phyloP scores from a whole-genome alignment of 257 asterid genomes.

The Solanum okadae region DNA sequence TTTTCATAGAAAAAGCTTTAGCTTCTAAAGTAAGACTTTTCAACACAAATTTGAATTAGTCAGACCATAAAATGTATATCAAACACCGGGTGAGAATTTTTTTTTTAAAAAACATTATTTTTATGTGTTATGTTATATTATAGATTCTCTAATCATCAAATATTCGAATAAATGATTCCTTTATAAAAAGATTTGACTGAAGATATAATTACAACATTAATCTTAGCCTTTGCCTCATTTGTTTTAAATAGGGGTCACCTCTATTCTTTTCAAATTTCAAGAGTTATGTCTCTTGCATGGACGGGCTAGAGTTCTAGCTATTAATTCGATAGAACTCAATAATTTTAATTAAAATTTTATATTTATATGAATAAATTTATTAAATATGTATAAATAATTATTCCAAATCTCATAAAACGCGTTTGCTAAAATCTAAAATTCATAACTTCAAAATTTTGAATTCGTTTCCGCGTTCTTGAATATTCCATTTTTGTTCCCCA shows the following conservation, averaged over 20 bases:
- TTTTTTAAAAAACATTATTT: neutral
- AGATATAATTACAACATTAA: neutral
- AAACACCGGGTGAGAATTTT: neutral
- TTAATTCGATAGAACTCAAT: fast-evolving
- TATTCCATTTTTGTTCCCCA: neutral
- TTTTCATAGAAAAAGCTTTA: neutral
- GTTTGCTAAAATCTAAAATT: neutral
- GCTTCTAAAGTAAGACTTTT: neutral
- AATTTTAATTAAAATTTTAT: neutral
- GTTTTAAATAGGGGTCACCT: neutral
- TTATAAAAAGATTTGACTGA: neutral
- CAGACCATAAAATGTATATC: neutral
- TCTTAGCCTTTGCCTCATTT: neutral
- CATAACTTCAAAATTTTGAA: neutral
- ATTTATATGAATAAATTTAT: neutral
- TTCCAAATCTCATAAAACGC: fast-evolving
- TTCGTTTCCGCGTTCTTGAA: neutral
- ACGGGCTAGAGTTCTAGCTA: neutral
- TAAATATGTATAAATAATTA: neutral
- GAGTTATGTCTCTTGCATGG: neutral
- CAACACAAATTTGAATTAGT: neutral
- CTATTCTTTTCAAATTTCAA: neutral
- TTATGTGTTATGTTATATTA: neutral
- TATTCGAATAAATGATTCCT: neutral
- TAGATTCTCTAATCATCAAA: neutral